phyloP scores from a whole-genome alignment of 805 yeast species.

The Lipomyces japonicus region DNA sequence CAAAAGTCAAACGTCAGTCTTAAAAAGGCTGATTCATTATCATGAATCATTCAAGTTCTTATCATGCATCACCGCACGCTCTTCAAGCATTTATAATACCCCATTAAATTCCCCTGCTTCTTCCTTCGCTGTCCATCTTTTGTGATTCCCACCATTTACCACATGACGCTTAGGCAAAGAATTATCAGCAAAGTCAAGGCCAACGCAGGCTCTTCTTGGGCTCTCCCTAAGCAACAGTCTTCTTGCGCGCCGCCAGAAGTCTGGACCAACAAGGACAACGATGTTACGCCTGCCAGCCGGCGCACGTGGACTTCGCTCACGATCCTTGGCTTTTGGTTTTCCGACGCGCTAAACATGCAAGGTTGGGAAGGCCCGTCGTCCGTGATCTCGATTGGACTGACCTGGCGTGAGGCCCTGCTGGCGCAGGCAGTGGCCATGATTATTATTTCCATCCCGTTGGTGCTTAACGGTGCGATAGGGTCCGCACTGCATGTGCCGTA shows the following conservation, averaged over 20 bases:
- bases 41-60: no score
- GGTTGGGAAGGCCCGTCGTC: conserved; percentile 29
- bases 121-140: no score
- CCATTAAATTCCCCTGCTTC: no score
- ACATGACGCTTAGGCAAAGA: neutral
- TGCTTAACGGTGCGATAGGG: conserved; percentile 73
- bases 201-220: conserved; percentile 29
- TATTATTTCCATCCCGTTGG: conserved; percentile 65
- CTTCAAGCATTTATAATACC: no score
- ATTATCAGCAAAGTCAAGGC: conserved; percentile 20
- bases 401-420: conserved; percentile 28
- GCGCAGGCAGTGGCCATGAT: conserved; percentile 28
- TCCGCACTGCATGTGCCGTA: conserved; percentile 76
- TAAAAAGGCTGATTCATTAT: no score
- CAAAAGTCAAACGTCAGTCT: no score
- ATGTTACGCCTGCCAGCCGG: conserved; percentile 23
- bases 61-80: no score
- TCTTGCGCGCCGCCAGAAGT: conserved; percentile 30
- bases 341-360: conserved; percentile 27
- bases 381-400: conserved; percentile 26
- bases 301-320: conserved; percentile 28
- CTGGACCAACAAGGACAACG: conserved; percentile 31
- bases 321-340: conserved; percentile 29
- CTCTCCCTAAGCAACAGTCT: conserved; percentile 27
- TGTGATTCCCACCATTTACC: no score